Evolutionary conservation across 164 flowering plant genomes (phyloP).

Genomic region (Cinnamomum micranthum): DNA sequence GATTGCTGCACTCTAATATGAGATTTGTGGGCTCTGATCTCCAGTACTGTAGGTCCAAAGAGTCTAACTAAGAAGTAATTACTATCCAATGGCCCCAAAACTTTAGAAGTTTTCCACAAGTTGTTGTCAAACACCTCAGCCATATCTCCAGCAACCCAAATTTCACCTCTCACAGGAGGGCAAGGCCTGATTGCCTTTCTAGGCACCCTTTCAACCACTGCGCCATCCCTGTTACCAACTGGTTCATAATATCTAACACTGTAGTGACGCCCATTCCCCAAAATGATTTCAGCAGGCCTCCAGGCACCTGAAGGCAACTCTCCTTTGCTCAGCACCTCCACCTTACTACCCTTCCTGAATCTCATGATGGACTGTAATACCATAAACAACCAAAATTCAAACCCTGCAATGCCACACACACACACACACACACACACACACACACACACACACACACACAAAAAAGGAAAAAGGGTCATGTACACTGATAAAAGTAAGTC

Average conservation of each 20-base stretch:
- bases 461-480: too few relatives aligned
- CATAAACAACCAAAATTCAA: background rate
- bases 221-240: conserved; percentile 12
- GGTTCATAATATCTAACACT: conserved; percentile 42
- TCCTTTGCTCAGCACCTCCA: conserved; percentile 57
- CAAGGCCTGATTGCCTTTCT: conserved; percentile 66
- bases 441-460: too few relatives aligned
- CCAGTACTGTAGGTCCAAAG: conserved; percentile 33
- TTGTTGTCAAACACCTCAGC: conserved; percentile 61
- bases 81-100: conserved; percentile 36
- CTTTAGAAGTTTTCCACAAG: conserved; percentile 68
- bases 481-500: too few relatives aligned
- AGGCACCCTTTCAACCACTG: conserved; percentile 47
- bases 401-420: background rate
- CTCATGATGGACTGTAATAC: conserved; percentile 39
- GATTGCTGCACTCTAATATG: conserved; percentile 38
- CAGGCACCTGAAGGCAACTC: conserved; percentile 66
- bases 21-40: conserved; percentile 28
- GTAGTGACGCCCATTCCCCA: conserved; percentile 67
- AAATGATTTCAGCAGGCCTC: conserved; percentile 60
- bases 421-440: too few relatives aligned
- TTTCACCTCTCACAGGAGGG: conserved; percentile 42
- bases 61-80: conserved; percentile 33
- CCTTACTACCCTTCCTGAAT: conserved; percentile 57
- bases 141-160: conserved; percentile 61